phyloP scores from a whole-genome alignment of 148 eudicot genomes.

The Vaccinium myrtillus region DNA sequence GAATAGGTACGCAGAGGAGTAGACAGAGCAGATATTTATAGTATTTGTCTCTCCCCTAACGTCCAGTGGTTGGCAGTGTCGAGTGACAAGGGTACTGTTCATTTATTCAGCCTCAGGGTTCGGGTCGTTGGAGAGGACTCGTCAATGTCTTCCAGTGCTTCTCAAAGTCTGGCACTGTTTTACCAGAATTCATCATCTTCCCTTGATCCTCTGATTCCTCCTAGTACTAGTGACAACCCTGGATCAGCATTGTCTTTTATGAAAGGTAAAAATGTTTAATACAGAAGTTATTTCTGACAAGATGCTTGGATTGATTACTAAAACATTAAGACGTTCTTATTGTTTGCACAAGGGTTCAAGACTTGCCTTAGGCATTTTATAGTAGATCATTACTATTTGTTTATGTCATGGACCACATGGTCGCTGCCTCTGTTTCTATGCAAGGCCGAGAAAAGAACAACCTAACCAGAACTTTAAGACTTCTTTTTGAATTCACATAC shows the following conservation, averaged over 20 bases:
- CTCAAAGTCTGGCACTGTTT: constrained; percentile 40
- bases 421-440: background rate
- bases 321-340: background rate
- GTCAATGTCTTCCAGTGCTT: constrained; percentile 38
- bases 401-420: background rate
- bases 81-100: constrained; percentile 89
- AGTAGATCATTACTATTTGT: background rate
- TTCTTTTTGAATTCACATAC: background rate
- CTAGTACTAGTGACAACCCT: constrained; percentile 65
- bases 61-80: constrained; percentile 95
- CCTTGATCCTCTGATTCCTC: constrained; percentile 63
- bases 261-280: constrained; percentile 52
- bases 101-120: constrained; percentile 83
- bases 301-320: background rate
- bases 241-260: constrained; percentile 76
- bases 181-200: constrained; percentile 71
- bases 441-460: background rate
- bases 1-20: constrained; percentile 85
- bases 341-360: background rate
- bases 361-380: background rate
- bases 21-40: constrained; percentile 79
- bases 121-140: constrained; percentile 68
- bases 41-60: constrained; percentile 70
- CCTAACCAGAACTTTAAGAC: background rate
- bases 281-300: background rate